phyloP scores from a whole-genome alignment of 2,329 filamentous ascomycete genomes.

The Claviceps sp. region DNA sequence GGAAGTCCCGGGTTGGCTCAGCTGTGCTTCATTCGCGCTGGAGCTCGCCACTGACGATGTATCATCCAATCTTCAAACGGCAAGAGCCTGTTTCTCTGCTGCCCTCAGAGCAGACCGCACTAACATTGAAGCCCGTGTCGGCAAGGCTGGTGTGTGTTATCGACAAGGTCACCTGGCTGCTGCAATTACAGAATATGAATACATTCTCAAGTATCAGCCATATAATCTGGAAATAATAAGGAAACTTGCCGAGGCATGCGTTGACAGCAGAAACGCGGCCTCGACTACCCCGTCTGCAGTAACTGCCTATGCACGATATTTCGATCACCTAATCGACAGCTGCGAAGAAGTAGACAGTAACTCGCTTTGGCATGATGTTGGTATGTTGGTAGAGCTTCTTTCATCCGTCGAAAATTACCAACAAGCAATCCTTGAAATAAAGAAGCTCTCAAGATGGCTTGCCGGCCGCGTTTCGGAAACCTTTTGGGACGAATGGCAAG shows the following conservation, averaged over 20 bases:
- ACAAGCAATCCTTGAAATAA: conserved; percentile 57
- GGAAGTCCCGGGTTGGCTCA: conserved; percentile 44
- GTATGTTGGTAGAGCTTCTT: conserved; percentile 74
- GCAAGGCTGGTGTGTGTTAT: conserved; percentile 44
- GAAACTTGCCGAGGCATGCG: conserved; percentile 42
- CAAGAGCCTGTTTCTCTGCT: conserved; percentile 44
- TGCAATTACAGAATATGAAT: conserved; percentile 44
- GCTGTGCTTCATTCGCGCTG: conserved; percentile 43
- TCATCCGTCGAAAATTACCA: conserved; percentile 48
- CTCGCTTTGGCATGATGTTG: conserved; percentile 66
- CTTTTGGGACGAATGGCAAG: conserved; percentile 60
- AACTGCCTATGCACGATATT: conserved; percentile 33
- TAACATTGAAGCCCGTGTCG: conserved; percentile 43
- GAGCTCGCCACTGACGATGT: conserved; percentile 35
- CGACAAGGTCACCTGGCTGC: conserved; percentile 39
- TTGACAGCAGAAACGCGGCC: conserved; percentile 36
- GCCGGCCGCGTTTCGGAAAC: conserved; percentile 59
- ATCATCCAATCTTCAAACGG: conserved; percentile 35
- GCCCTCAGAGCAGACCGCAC: conserved; percentile 44
- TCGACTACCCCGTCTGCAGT: conserved; percentile 26
- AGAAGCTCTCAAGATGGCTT: conserved; percentile 66
- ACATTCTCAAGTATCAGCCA: conserved; percentile 36
- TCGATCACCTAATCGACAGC: conserved; percentile 27
- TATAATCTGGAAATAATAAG: conserved; percentile 41
- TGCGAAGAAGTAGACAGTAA: conserved; percentile 20